These are phyloP conservation scores for Beauveria pseudobassiana DNA, from an alignment of 2,329 filamentous ascomycete genomes.

Conservation along the genomic window DNA sequence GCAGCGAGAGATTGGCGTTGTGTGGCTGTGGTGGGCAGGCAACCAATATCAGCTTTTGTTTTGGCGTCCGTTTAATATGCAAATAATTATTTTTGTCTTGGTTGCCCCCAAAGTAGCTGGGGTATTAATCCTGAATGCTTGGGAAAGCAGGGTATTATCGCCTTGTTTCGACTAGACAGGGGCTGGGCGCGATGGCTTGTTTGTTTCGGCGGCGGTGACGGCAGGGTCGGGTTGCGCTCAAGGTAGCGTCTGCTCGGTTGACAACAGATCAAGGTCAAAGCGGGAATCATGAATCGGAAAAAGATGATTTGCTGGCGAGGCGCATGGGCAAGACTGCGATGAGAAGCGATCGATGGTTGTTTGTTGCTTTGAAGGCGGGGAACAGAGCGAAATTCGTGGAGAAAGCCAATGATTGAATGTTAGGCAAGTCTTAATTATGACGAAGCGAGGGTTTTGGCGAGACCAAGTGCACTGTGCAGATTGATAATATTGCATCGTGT, in stretches of 20 bases:
- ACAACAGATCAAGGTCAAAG: background rate
- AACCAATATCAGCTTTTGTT: background rate
- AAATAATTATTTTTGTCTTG: background rate
- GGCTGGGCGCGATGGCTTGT: background rate
- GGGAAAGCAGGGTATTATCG: background rate
- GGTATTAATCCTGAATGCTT: background rate
- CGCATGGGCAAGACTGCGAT: background rate
- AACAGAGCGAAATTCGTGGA: background rate
- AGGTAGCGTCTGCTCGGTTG: background rate
- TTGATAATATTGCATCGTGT: background rate
- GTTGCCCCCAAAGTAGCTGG: background rate
- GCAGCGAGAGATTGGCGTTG: conserved; percentile 1
- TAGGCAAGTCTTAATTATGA: background rate
- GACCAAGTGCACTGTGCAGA: background rate
- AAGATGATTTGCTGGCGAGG: background rate
- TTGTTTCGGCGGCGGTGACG: background rate
- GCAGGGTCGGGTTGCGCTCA: background rate
- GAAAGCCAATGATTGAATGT: background rate
- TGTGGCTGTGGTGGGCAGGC: background rate
- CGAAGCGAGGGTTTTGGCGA: background rate
- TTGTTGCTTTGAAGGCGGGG: background rate
- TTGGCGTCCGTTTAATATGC: background rate
- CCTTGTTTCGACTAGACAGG: conserved; percentile 5
- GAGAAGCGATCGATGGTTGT: background rate
- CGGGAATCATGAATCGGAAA: background rate